phyloP scores from a whole-genome alignment of 2,329 filamentous ascomycete species.

The Epichloe festucae region DNA sequence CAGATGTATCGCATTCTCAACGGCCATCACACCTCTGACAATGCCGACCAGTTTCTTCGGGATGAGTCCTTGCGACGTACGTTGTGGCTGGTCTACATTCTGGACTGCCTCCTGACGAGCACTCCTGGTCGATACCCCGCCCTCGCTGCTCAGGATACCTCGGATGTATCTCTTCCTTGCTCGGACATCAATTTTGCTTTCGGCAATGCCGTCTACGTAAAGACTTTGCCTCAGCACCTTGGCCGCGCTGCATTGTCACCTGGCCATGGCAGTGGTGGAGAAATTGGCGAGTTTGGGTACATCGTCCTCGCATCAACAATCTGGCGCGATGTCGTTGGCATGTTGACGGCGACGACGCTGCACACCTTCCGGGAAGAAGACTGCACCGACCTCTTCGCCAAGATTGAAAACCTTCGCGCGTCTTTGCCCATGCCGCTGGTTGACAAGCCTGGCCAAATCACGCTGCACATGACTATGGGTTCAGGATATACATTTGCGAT shows the following conservation, averaged over 20 bases:
- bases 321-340: constrained; percentile 49
- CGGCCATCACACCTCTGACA: constrained; percentile 37
- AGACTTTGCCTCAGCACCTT: constrained; percentile 36
- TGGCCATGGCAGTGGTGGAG: constrained; percentile 27
- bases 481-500: constrained; percentile 50
- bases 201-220: constrained; percentile 44
- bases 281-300: constrained; percentile 49
- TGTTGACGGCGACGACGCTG: constrained; percentile 42
- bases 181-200: constrained; percentile 51
- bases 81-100: constrained; percentile 49
- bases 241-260: constrained; percentile 22
- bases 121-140: constrained; percentile 47
- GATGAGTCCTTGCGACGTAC: constrained; percentile 49
- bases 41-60: constrained; percentile 44
- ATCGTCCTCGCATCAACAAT: constrained; percentile 48
- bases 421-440: constrained; percentile 46
- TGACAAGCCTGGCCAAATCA: constrained; percentile 48
- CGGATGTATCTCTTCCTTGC: constrained; percentile 44
- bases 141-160: constrained; percentile 39
- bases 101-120: constrained; percentile 49
- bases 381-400: constrained; percentile 36
- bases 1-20: constrained; percentile 51
- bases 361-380: constrained; percentile 41
- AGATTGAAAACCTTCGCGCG: constrained; percentile 41
- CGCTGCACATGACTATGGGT: constrained; percentile 50